phyloP scores from a whole-genome alignment of 2,329 filamentous ascomycete species.

The Bimuria novae-zelandiae region DNA sequence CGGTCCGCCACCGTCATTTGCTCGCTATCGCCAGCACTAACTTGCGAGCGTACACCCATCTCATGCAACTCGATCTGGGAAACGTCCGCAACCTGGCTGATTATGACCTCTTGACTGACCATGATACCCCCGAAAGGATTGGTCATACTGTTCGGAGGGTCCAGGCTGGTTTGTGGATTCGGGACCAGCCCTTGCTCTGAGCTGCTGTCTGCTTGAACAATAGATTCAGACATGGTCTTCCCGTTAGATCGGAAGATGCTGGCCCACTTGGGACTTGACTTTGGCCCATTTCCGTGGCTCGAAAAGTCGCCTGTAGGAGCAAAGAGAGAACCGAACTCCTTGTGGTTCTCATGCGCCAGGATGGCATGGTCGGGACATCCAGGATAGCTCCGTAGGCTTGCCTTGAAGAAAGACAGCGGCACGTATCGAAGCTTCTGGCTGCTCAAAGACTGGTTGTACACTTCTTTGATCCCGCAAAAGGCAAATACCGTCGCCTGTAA shows the following conservation, averaged over 20 bases:
- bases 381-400: constrained; percentile 49
- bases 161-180: constrained; percentile 5
- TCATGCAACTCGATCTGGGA: constrained; percentile 36
- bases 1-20: constrained; percentile 49
- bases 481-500: constrained; percentile 47
- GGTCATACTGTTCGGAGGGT: constrained; percentile 9
- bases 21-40: constrained; percentile 43
- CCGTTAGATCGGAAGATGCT: constrained; percentile 17
- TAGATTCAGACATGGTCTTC: constrained; percentile 15
- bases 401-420: constrained; percentile 52
- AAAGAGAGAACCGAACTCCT: constrained; percentile 51
- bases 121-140: constrained; percentile 46
- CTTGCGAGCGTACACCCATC: constrained; percentile 39
- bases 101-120: constrained; percentile 42
- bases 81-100: constrained; percentile 31
- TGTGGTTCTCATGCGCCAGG: constrained; percentile 51
- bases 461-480: constrained; percentile 52
- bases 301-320: constrained; percentile 20
- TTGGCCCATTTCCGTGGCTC: constrained; percentile 4
- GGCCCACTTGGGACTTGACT: constrained; percentile 21
- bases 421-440: constrained; percentile 39
- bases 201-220: constrained; percentile 29
- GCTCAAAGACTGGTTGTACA: constrained; percentile 43
- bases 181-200: constrained; percentile 39
- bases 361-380: constrained; percentile 53